Conservation (phyloP, 2,329 filamentous ascomycete species). For the Pseudomassariella vexata region DNA sequence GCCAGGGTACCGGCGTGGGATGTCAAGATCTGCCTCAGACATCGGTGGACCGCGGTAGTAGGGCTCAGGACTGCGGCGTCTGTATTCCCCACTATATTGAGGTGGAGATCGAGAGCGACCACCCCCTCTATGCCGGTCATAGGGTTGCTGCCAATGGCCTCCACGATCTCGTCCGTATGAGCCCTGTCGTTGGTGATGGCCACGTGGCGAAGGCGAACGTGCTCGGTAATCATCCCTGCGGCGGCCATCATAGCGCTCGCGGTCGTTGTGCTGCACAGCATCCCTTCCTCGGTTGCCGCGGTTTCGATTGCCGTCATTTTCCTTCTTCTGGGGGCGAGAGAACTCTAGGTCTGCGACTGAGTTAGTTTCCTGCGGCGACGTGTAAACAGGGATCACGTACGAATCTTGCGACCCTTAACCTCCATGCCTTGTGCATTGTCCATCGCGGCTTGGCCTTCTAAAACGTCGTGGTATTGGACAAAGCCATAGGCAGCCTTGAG, state of each 20-base stretch:
- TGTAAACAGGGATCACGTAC: slow-evolving; percentile 50
- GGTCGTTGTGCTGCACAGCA: slow-evolving; percentile 46
- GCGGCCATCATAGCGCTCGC: slow-evolving; percentile 19
- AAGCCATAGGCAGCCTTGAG: slow-evolving; percentile 97
- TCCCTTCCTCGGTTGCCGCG: slow-evolving; percentile 41
- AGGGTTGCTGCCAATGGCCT: slow-evolving; percentile 18
- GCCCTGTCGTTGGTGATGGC: slow-evolving; percentile 26
- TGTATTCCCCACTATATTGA: slow-evolving; percentile 46
- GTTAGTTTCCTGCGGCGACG: neutral
- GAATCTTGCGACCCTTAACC: slow-evolving; percentile 86
- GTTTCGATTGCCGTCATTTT: slow-evolving; percentile 59
- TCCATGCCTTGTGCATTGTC: slow-evolving; percentile 72
- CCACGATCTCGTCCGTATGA: slow-evolving; percentile 32
- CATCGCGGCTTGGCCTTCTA: slow-evolving; percentile 70
- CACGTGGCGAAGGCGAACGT: slow-evolving; percentile 16
- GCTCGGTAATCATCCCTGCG: slow-evolving; percentile 21
- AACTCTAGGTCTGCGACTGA: slow-evolving; percentile 71
- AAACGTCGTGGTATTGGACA: slow-evolving; percentile 79
- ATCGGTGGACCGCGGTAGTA: slow-evolving; percentile 34
- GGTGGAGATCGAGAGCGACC: slow-evolving; percentile 67
- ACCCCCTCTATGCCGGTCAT: slow-evolving; percentile 37
- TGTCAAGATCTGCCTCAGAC: slow-evolving; percentile 54
- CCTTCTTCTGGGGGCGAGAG: slow-evolving; percentile 80
- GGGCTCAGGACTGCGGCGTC: slow-evolving; percentile 67
- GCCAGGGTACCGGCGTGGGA: slow-evolving; percentile 66